These are phyloP conservation scores for Camellia sinensis DNA, from an alignment of 148 eudicot species.

Conservation along the genomic window DNA sequence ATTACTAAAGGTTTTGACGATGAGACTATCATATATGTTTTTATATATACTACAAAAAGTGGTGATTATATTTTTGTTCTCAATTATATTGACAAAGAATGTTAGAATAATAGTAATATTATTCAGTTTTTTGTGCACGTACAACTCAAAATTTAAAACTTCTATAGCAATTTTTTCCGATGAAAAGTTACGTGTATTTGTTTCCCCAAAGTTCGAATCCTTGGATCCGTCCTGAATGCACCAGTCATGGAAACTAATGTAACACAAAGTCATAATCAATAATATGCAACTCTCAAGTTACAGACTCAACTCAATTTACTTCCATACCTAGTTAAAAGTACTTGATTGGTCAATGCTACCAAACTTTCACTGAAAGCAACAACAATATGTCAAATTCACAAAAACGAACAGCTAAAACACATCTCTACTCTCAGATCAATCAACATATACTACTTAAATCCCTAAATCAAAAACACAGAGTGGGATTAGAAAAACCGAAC, in stretches of 20 bases:
- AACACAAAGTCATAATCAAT: not conserved
- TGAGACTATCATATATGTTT: too few species aligned
- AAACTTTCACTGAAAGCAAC: not conserved
- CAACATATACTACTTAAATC: not conserved
- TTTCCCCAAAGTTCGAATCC: too few species aligned
- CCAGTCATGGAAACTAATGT: not conserved
- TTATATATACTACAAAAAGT: too few species aligned
- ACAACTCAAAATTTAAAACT: too few species aligned
- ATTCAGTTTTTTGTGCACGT: too few species aligned
- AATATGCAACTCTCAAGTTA: not conserved
- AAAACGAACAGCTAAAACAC: not conserved
- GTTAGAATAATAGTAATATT: too few species aligned
- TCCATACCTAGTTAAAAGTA: not conserved
- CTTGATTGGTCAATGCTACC: not conserved
- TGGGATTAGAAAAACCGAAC: not conserved
- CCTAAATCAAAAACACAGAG: not conserved
- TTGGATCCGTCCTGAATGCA: too few species aligned
- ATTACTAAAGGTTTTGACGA: too few species aligned
- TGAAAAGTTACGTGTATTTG: too few species aligned
- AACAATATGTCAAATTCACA: not conserved
- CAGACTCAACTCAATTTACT: not conserved
- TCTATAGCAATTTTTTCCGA: too few species aligned
- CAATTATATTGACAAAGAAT: too few species aligned
- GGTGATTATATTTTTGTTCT: too few species aligned
- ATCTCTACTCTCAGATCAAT: not conserved